Evolutionary conservation across 805 yeast species (phyloP).

Genomic region (Candida silvicultrix): DNA sequence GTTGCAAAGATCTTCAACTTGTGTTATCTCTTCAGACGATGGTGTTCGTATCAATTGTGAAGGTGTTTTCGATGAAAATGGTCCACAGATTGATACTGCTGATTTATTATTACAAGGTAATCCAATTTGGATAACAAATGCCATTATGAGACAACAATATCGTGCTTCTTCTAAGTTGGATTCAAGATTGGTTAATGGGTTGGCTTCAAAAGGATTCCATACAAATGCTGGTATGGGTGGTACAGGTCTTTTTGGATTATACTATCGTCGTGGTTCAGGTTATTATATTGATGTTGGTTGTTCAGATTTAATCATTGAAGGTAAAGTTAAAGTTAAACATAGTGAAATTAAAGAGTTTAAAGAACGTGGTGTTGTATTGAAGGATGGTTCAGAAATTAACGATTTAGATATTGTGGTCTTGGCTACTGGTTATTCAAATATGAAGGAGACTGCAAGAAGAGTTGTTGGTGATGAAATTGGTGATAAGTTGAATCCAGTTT

Average conservation of each 20-base stretch:
- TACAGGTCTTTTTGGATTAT: slow-evolving; percentile 35
- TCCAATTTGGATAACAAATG: slow-evolving; percentile 30
- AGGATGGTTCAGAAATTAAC: slow-evolving; percentile 31
- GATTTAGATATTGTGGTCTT: slow-evolving; percentile 34
- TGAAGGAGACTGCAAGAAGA: slow-evolving; percentile 34
- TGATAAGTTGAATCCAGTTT: slow-evolving; percentile 29
- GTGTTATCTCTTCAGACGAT: slow-evolving; percentile 31
- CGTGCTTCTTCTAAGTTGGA: slow-evolving; percentile 28
- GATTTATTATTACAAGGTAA: slow-evolving; percentile 30
- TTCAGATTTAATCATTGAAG: slow-evolving; percentile 32
- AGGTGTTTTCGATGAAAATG: slow-evolving; percentile 31
- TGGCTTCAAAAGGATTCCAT: slow-evolving; percentile 31
- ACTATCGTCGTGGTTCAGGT: slow-evolving; percentile 38
- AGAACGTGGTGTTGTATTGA: slow-evolving; percentile 31
- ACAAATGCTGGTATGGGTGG: slow-evolving; percentile 37
- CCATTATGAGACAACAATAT: slow-evolving; percentile 31
- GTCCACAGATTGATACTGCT: slow-evolving; percentile 32
- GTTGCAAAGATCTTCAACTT: slow-evolving; percentile 40
- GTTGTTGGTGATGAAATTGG: slow-evolving; percentile 33
- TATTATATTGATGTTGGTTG: slow-evolving; percentile 42
- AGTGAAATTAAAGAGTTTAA: slow-evolving; percentile 30
- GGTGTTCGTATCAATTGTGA: slow-evolving; percentile 26
- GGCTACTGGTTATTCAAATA: slow-evolving; percentile 38
- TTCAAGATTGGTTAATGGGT: slow-evolving; percentile 25
- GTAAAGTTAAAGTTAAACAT: slow-evolving; percentile 31